Conservation (phyloP, 805 yeast genomes). For the Candida germanica region DNA sequence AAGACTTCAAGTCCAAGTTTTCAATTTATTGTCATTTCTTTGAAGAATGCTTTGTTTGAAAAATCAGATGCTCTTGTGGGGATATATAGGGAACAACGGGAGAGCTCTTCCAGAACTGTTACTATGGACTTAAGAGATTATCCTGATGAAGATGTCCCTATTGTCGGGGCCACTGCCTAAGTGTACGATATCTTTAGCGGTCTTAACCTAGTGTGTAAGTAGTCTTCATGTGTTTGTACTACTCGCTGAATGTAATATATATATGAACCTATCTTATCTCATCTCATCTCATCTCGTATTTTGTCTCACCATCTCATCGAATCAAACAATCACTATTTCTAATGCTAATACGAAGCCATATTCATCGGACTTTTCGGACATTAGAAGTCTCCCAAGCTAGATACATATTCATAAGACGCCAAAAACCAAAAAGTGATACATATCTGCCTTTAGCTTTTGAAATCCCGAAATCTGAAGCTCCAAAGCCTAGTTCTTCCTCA, state of each 20-base stretch:
- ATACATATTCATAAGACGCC: background rate
- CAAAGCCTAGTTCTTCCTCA: too few relatives aligned
- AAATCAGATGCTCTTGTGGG: conserved; percentile 90
- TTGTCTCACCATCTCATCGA: conserved; percentile 3
- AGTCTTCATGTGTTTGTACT: too few relatives aligned
- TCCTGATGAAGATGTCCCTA: conserved; percentile 33
- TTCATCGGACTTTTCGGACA: background rate
- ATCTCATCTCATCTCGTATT: conserved; percentile 2
- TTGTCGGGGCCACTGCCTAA: conserved; percentile 10
- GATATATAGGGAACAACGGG: conserved; percentile 76
- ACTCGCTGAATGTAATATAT: conserved; percentile 5
- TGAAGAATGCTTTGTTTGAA: conserved; percentile 84
- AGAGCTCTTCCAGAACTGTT: conserved; percentile 69
- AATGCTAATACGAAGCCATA: too few relatives aligned
- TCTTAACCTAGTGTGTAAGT: too few relatives aligned
- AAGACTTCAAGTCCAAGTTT: conserved; percentile 71
- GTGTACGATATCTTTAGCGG: too few relatives aligned
- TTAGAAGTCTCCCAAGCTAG: background rate
- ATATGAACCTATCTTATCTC: background rate
- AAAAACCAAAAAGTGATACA: too few relatives aligned
- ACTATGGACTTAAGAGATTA: conserved; percentile 70
- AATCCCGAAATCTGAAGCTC: too few relatives aligned
- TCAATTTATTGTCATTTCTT: conserved; percentile 90
- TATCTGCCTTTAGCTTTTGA: too few relatives aligned
- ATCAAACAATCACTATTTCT: background rate